A percentile compares a stretch with the other conserved stretches of the same genome.
Evolutionary conservation across 2,329 filamentous ascomycete species (phyloP).

Genomic region (Curvularia spicifera): DNA sequence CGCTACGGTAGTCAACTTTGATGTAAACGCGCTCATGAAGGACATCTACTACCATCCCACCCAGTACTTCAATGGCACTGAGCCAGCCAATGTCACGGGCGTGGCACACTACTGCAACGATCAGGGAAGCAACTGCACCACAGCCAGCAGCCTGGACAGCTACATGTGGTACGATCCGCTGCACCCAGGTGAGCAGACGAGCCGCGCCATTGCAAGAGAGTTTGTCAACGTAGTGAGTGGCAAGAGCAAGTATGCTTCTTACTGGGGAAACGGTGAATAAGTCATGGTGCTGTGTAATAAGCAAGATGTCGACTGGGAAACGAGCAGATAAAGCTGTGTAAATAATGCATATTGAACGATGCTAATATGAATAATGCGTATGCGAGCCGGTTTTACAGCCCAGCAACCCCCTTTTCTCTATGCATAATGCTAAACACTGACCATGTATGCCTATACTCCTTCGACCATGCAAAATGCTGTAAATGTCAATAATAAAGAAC

Average conservation of each 20-base stretch:
- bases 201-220: conserved; percentile 62
- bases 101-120: conserved; percentile 63
- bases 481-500: background rate
- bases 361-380: background rate
- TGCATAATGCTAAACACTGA: background rate
- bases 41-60: conserved; percentile 69
- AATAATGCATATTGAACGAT: background rate
- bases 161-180: conserved; percentile 78
- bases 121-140: conserved; percentile 49
- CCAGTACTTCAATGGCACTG: conserved; percentile 66
- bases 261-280: conserved; percentile 44
- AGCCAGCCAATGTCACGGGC: conserved; percentile 67
- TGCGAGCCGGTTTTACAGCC: background rate
- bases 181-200: conserved; percentile 71
- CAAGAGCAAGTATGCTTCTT: conserved; percentile 54
- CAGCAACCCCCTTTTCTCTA: background rate
- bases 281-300: background rate
- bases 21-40: conserved; percentile 67
- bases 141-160: conserved; percentile 54
- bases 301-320: too few species aligned
- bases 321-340: background rate
- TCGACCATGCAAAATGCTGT: background rate
- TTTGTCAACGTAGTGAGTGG: conserved; percentile 64
- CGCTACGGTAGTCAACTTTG: conserved; percentile 69
- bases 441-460: background rate